phyloP scores from a whole-genome alignment of 2,329 filamentous ascomycete species.

The Blastomyces parvus region DNA sequence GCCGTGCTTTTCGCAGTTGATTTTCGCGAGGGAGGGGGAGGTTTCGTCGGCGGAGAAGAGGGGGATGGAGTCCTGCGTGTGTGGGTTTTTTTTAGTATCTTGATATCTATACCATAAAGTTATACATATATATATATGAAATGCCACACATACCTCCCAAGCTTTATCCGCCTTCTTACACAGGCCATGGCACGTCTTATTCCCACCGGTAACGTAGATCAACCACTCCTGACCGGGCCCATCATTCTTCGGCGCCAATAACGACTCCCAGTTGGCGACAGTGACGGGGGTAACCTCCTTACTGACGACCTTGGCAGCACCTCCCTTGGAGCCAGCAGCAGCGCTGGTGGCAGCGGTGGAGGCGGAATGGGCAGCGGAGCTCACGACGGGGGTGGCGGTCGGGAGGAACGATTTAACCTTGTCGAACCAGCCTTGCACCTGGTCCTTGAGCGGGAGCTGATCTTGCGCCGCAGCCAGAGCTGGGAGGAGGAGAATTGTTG shows the following conservation, averaged over 20 bases:
- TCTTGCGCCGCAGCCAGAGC: constrained; percentile 61
- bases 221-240: constrained; percentile 44
- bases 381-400: constrained; percentile 33
- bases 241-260: constrained; percentile 38
- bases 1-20: constrained; percentile 51
- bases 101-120: neutral
- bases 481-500: constrained; percentile 59
- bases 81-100: neutral
- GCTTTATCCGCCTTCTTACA: constrained; percentile 47
- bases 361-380: constrained; percentile 27
- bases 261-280: constrained; percentile 48
- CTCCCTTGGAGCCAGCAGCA: constrained; percentile 26
- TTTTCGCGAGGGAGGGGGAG: constrained; percentile 47
- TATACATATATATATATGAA: neutral
- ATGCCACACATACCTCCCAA: constrained; percentile 36
- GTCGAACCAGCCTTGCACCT: constrained; percentile 40
- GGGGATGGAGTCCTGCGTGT: constrained; percentile 46
- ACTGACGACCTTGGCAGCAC: constrained; percentile 42
- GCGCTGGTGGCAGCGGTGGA: constrained; percentile 28
- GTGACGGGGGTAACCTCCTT: constrained; percentile 45
- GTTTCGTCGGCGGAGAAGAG: constrained; percentile 46
- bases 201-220: constrained; percentile 53
- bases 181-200: constrained; percentile 54
- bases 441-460: constrained; percentile 43
- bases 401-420: constrained; percentile 48